Base-by-base conservation (phyloP, 176 grass and related monocot species). In the Raddia guianensis region DNA sequence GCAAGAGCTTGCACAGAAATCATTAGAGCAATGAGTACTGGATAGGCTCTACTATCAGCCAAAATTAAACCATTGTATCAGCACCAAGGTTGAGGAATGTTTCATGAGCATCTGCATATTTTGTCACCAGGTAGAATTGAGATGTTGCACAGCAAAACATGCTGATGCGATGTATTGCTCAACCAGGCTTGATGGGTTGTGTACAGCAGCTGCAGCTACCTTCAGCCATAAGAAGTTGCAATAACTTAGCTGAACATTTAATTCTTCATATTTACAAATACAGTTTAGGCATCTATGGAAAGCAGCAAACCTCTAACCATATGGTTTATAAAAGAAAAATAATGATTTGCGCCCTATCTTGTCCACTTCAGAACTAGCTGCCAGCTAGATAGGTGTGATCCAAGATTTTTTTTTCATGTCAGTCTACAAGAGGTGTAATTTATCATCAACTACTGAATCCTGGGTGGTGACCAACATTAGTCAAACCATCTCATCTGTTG, bases 211-310 rank as follows among this genome's bases (percentile, higher is more conserved):
- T 60, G 54, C 32, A 82, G 21, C 14, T 64, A 43, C 52, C 49
- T 66, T 65, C 16, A 52, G 15, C 32, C 19, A 34, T 70, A 75
- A 12, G 5, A 81, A 62, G 66, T 19, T 64, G 20, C 14, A 82
- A 63, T 43, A 70, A 76, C 47, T 70, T 47, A 76, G 49, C 68
- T 58, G 35, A 59, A 72, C 61, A 44, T 37, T 18, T 43, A 48
- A 56, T 12, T 67, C 68, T 85, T 66, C 40, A 66, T 61, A 77
- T 73, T 88, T 49, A 88, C n/a, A 78, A 33, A 67, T 78, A 27
- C 73, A 34, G 32, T 78, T 46, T 9, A 33, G 6, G 21, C 75
- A 83, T 66, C 51, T 49, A 27, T 58, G 40, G 20, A 58, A 45
- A 76, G 5, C 57, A 64, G 76, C 37, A 4, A 70, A 72, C 20